Evolutionary conservation across 192 early-diverging fungal species (phyloP).

Genomic region (Backusella morwellensis): DNA sequence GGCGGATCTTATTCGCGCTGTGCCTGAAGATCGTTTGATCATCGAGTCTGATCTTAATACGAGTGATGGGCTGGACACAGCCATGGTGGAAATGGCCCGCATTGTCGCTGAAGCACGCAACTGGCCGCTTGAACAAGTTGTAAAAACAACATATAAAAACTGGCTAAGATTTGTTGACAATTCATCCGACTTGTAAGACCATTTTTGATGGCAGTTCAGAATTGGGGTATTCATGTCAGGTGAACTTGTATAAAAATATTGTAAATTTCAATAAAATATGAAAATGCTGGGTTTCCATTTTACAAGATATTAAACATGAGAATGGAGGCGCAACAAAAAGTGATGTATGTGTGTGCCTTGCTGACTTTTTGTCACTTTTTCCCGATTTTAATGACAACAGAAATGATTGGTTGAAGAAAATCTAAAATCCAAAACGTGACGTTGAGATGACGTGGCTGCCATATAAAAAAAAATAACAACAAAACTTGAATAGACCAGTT

Average conservation of each 20-base stretch:
- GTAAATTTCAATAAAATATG: not conserved
- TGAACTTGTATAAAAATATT: too few relatives aligned
- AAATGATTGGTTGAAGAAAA: not conserved
- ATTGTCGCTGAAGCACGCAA: slow-evolving; percentile 57
- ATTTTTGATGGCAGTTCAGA: not conserved
- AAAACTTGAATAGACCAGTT: not conserved
- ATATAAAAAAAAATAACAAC: not conserved
- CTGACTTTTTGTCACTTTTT: too few relatives aligned
- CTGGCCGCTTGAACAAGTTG: slow-evolving; percentile 46
- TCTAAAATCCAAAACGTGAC: not conserved
- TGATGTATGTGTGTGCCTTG: not conserved
- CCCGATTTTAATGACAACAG: too few relatives aligned
- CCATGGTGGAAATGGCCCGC: slow-evolving; percentile 50
- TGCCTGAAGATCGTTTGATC: slow-evolving; percentile 76
- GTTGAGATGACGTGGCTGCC: not conserved
- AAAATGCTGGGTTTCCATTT: not conserved
- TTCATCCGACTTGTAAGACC: not conserved
- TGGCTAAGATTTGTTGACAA: not conserved
- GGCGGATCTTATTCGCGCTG: slow-evolving; percentile 60
- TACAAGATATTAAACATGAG: not conserved
- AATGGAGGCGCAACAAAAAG: not conserved
- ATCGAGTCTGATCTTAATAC: slow-evolving; percentile 82
- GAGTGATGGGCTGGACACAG: slow-evolving; percentile 46
- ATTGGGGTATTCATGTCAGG: too few relatives aligned
- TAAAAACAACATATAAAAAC: not conserved